Evolutionary conservation across 2,329 filamentous ascomycete species (phyloP), one percentile per base, ranked within the genome.

Genomic region (Cercospora canescens): DNA sequence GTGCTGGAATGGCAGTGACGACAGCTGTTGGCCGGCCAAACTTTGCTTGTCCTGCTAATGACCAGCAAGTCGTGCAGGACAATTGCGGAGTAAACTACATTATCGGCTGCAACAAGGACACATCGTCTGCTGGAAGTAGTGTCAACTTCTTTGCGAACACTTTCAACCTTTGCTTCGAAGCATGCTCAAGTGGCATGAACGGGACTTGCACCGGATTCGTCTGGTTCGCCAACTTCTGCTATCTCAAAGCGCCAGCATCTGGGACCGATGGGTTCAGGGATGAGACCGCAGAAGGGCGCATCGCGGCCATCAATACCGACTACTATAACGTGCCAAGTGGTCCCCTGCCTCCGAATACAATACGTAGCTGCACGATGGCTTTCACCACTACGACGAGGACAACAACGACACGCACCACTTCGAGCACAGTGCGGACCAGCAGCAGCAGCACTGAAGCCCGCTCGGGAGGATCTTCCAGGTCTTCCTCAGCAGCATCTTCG

Each of bases 11-110:
- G n/a, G n/a, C n/a, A n/a, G 52, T 58, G 3, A 52, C 61, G 6
- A 58, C 52, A 9, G 52, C 61, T 8, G 57, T 52, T 7, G 61
- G 61, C 6, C 21, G 21, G 24, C 60, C 60, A 8, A 12, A 24
- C 5, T 62, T 55, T 24, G 9, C 18, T 14, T 63, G 61, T 18
- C 61, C 61, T n/a, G 61, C 50, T 14, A 50, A 63, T 26, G 35
- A 52, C 34, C 45, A 35, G 11, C 61, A 63, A n/a, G 57, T 63
- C 14, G 35, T 63, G 11, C 61, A 63, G 24, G 61, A 63, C 32
- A 63, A 63, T 12, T 63, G 61, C 21, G 61, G 61, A 24, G 61
- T 63, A 21, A 57, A 41, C 52, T 63, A 63, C 34, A 56, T 63
- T 16, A n/a, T 63, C 11, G 61, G 61, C 24, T 63, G 61, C 24